A percentile compares a stretch with the other conserved stretches of the same genome.
These are phyloP conservation scores for Calophaca sinica DNA, from an alignment of 306 rosid species.

Conservation along the genomic window DNA sequence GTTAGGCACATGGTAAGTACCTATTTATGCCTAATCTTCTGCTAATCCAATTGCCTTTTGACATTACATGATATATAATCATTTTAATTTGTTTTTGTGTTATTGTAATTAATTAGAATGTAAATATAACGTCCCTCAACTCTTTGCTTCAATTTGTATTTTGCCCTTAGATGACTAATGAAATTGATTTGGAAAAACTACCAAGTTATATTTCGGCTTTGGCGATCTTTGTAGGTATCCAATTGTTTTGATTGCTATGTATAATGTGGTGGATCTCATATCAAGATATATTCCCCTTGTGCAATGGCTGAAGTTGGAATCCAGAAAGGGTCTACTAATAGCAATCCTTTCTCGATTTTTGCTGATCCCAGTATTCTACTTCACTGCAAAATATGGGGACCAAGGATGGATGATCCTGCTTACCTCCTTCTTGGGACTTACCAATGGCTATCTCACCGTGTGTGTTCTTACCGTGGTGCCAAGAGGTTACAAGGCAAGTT, in stretches of 20 bases:
- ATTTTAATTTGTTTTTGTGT: too few species aligned
- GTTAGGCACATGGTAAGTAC: slow-evolving; percentile 76
- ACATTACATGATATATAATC: background rate
- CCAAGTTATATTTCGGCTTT: background rate
- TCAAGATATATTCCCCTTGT: slow-evolving; percentile 75
- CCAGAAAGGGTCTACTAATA: slow-evolving; percentile 65
- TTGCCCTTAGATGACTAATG: too few species aligned
- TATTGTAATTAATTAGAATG: too few species aligned
- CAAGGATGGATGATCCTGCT: slow-evolving; percentile 91
- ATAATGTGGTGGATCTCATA: slow-evolving; percentile 66
- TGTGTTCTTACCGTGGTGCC: slow-evolving; percentile 84
- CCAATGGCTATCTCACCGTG: slow-evolving; percentile 85
- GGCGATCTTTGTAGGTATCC: slow-evolving; percentile 67
- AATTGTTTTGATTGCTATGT: slow-evolving; percentile 72
- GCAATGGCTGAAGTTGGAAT: slow-evolving; percentile 65
- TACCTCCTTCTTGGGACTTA: slow-evolving; percentile 68
- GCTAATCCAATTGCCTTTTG: background rate
- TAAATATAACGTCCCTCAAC: too few species aligned
- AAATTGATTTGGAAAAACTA: background rate
- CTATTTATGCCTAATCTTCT: background rate
- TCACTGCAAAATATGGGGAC: slow-evolving; percentile 80
- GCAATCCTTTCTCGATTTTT: slow-evolving; percentile 60
- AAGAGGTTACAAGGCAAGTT: slow-evolving; percentile 72
- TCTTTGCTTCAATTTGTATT: too few species aligned
- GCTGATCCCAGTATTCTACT: slow-evolving; percentile 80